These are phyloP conservation scores for Lentinula lateritia DNA, from an alignment of 768 basidiomycete species.

Conservation along the genomic window DNA sequence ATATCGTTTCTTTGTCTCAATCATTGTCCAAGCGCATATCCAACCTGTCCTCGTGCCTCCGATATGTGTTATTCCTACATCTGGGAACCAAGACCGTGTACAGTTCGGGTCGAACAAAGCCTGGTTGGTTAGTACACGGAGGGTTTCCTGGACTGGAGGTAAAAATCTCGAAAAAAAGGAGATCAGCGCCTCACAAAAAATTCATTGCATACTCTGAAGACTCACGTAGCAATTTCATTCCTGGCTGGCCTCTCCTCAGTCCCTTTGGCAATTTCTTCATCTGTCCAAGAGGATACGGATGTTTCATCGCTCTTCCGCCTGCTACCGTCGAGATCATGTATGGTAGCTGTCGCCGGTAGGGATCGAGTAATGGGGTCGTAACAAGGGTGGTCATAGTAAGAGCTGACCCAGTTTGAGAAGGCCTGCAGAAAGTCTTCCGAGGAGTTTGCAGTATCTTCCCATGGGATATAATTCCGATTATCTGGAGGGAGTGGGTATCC, in stretches of 20 bases:
- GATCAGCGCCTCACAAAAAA: background rate
- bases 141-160: background rate
- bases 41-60: conserved; percentile 4
- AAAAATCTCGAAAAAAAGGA: background rate
- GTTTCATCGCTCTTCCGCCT: background rate
- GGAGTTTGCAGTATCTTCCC: conserved; percentile 4
- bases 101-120: conserved; percentile 8
- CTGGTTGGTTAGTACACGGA: background rate
- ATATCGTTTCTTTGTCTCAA: conserved; percentile 10
- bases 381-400: conserved; percentile 11
- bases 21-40: conserved; percentile 4
- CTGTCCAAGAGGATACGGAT: conserved; percentile 7
- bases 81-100: conserved; percentile 4
- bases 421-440: conserved; percentile 2
- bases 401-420: conserved; percentile 10
- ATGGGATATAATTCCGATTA: conserved; percentile 6
- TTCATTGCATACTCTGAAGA: background rate
- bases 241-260: background rate
- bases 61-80: background rate
- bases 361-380: background rate
- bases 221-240: conserved; percentile 6
- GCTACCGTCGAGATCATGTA: conserved; percentile 1
- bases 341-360: background rate
- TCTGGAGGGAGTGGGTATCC: conserved; percentile 10
- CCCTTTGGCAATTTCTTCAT: conserved; percentile 4